These are phyloP conservation scores for Mucor racemosus DNA, from an alignment of 371 early-diverging fungal genomes.

Conservation along the genomic window DNA sequence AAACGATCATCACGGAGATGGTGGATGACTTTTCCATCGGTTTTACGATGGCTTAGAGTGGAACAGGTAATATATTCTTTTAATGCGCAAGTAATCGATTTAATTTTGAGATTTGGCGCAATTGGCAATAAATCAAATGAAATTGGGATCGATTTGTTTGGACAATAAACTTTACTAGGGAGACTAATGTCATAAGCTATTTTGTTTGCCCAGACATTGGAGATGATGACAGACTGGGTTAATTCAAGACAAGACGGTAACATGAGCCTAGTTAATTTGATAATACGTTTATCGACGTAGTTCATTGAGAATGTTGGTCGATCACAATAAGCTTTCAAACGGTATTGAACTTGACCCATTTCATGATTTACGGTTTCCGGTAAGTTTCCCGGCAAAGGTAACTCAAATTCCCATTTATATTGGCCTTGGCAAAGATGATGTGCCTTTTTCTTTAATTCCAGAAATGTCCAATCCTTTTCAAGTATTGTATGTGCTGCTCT, in stretches of 20 bases:
- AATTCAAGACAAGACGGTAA: constrained; percentile 22
- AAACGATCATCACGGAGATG: constrained; percentile 38
- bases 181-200: constrained; percentile 35
- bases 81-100: constrained; percentile 32
- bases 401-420: constrained; percentile 45
- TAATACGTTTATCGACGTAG: constrained; percentile 26
- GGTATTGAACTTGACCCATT: constrained; percentile 33
- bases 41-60: constrained; percentile 20
- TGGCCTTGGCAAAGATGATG: constrained; percentile 22
- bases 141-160: constrained; percentile 27
- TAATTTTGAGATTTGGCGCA: constrained; percentile 23
- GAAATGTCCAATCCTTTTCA: constrained; percentile 31
- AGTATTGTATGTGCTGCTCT: constrained; percentile 22
- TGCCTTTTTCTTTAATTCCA: constrained; percentile 26
- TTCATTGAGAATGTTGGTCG: constrained; percentile 40
- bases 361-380: constrained; percentile 44
- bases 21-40: constrained; percentile 26
- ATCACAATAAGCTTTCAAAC: constrained; percentile 42
- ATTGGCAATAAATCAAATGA: constrained; percentile 31
- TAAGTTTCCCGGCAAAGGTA: constrained; percentile 43
- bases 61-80: constrained; percentile 33
- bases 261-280: constrained; percentile 24
- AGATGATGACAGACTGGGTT: constrained; percentile 25
- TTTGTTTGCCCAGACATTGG: constrained; percentile 36
- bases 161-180: constrained; percentile 25